A percentile compares a stretch with the other conserved stretches of the same genome.
These are phyloP conservation scores for Trichosanthes truncata DNA, from an alignment of 306 rosid species.

Conservation along the genomic window DNA sequence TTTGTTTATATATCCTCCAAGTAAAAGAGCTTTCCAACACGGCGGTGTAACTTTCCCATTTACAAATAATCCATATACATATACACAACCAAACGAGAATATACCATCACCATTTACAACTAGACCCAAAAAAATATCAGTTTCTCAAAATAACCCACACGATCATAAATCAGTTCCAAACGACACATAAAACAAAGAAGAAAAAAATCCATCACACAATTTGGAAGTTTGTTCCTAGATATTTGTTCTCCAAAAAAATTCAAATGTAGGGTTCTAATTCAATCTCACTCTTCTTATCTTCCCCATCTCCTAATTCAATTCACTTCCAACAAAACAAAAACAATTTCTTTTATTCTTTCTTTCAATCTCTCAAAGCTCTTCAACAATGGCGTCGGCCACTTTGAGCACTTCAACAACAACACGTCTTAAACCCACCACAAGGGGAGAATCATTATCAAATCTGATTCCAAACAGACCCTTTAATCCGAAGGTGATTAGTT, in stretches of 20 bases:
- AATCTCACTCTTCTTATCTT: not conserved
- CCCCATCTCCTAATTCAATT: not conserved
- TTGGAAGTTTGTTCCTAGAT: slow-evolving; percentile 3
- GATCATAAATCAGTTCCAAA: not conserved
- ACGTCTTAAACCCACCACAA: not conserved
- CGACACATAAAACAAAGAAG: not conserved
- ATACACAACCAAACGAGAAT: not conserved
- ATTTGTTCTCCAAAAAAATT: not conserved
- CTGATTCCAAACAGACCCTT: slow-evolving; percentile 3
- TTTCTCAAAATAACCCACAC: not conserved
- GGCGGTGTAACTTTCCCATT: not conserved
- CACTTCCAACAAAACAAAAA: not conserved
- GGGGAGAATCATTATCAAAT: not conserved
- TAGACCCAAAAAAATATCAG: not conserved
- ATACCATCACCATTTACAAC: not conserved
- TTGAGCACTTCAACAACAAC: not conserved
- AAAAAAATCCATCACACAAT: not conserved
- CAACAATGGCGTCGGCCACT: not conserved
- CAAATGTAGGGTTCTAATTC: not conserved
- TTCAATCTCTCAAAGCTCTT: not conserved
- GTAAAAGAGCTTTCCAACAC: not conserved
- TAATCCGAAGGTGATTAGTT: slow-evolving; percentile 14
- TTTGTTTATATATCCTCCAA: too few species aligned
- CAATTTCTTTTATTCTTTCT: not conserved
- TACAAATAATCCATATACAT: too few species aligned